A percentile compares a stretch with the other conserved stretches of the same genome.
Evolutionary conservation across 495 filamentous ascomycete species (phyloP).

Genomic region (Lasiosphaeria ovina): DNA sequence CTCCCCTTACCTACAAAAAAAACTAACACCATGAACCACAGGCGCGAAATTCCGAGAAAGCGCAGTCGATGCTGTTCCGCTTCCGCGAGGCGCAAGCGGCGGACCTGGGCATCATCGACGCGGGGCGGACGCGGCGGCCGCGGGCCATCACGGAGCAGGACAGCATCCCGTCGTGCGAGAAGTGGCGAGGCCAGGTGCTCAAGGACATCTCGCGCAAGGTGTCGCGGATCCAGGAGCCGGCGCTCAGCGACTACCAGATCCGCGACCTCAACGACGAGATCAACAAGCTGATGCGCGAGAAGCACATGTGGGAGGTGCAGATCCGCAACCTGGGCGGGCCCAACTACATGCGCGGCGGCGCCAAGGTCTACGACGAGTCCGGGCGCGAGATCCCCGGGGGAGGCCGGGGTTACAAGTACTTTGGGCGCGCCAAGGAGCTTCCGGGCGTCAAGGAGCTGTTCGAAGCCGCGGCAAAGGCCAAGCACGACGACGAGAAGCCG

Average conservation of each 20-base stretch:
- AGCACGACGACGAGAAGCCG: slow-evolving; percentile 52
- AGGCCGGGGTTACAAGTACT: slow-evolving; percentile 81
- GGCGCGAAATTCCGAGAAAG: slow-evolving; percentile 89
- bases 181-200: slow-evolving; percentile 96
- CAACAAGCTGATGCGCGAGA: slow-evolving; percentile 98
- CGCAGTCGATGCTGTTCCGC: slow-evolving; percentile 99
- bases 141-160: slow-evolving; percentile 83
- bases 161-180: slow-evolving; percentile 84
- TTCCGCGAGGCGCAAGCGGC: slow-evolving; percentile 98
- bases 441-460: slow-evolving; percentile 98
- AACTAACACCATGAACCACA: slow-evolving; percentile 16
- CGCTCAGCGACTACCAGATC: slow-evolving; percentile 91
- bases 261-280: slow-evolving; percentile 98
- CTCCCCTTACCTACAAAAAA: neutral
- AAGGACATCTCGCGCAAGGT: slow-evolving; percentile 98
- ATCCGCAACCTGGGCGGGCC: slow-evolving; percentile 92
- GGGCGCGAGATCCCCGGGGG: slow-evolving; percentile 87
- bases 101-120: slow-evolving; percentile 92
- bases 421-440: slow-evolving; percentile 84
- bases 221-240: slow-evolving; percentile 85
- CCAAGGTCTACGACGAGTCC: slow-evolving; percentile 84
- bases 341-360: slow-evolving; percentile 95
- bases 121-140: slow-evolving; percentile 83
- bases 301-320: slow-evolving; percentile 97
- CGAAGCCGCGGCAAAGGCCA: slow-evolving; percentile 65